Base-by-base conservation (phyloP, 192 early-diverging fungal species). In the Diversispora eburnea region DNA sequence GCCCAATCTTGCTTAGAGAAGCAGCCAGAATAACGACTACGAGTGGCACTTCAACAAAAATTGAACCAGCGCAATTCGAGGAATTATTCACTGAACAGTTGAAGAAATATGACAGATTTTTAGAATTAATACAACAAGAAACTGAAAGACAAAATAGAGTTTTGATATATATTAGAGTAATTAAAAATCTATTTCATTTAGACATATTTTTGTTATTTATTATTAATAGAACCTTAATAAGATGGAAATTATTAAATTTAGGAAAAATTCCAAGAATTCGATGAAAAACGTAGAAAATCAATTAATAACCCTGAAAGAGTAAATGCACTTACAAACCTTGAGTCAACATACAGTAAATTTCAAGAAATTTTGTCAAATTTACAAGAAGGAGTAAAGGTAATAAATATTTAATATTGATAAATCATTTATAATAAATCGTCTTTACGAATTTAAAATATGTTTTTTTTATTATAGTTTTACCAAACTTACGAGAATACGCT, bases 1-100 rank as follows among this genome's bases (percentile, higher is more conserved):
- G 59, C 12, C 71, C 71, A 15, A 58, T 46, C 13, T 58, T 73
- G 15, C 71, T 49, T 19, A 60, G 52, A 19, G 60, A 73, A 52
- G 88, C 90, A 42, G 88, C 89, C 60, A 74, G 87, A 63, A 70
- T 92, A 33, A 88, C 88, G 0, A 81, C 89, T 0, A 82, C 83
- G 66, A 86, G 86, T 2, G 78, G 79, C 20, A 85, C 88, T 0
- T 86, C 87, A 3, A 70, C 88, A 64, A 87, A 91, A 77, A 89
- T 90, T 71, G 90, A 92, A 67, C 81, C 90, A 8, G 88, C 88
- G 25, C 89, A 91, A 72, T 91, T 93, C 56, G 91, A 94, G 58
- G 87, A 91, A 15, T 74, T 91, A 51, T 92, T 95, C 82, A 82
- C 82, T 10, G 82, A 87, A 67, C 84, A 90, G 22, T 68, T 96